Evolutionary conservation across 495 filamentous ascomycete genomes (phyloP), one percentile per base, ranked within the genome.

Genomic region (Hypoxylon crocopeplum): DNA sequence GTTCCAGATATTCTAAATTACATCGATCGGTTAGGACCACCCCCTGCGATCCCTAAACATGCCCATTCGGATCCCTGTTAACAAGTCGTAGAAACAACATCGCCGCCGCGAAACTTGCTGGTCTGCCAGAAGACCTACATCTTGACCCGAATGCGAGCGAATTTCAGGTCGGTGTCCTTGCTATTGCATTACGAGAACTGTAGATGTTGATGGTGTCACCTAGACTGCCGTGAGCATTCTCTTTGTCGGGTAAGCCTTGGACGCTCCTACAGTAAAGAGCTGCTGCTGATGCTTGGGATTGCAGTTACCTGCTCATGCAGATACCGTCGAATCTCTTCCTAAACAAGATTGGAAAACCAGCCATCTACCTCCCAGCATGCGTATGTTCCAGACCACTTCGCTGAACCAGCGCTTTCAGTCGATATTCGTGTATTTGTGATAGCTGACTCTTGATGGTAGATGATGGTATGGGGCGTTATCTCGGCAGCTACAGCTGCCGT

Each of bases 1-100:
- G 4, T 13, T 45, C 72, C 75, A 79, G 92, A 92, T 66, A 89
- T 93, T 60, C 72, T 92, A 66, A 93, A 92, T 66, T 94, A 92
- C 70, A 77, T 93, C 54, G 90, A 92, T 70, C 80, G 90, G 59
- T 77, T 12, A 58, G 68, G 81, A 85, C 41, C 83, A 81, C 17
- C 22, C 36, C 55, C 10, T 5, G 15, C 17, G 58, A 59, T 19
- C 7, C n/a, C n/a, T n/a, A n/a, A n/a, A 12, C 10, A 30, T 17
- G n/a, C 2, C 5, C 15, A 7, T 12, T 20, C 30, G 33, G 46
- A 29, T 13, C 21, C n/a, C 24, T 24, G 27, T 56, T 46, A 59
- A 59, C 42, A 51, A 1, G 33, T 7, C 13, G 6, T 39, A 79
- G 76, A 40, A 81, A 83, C 56, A 82, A 81, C 50, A 82, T 82